Conservation (phyloP, 768 basidiomycete genomes). For the Rhodotorula diobovata region DNA sequence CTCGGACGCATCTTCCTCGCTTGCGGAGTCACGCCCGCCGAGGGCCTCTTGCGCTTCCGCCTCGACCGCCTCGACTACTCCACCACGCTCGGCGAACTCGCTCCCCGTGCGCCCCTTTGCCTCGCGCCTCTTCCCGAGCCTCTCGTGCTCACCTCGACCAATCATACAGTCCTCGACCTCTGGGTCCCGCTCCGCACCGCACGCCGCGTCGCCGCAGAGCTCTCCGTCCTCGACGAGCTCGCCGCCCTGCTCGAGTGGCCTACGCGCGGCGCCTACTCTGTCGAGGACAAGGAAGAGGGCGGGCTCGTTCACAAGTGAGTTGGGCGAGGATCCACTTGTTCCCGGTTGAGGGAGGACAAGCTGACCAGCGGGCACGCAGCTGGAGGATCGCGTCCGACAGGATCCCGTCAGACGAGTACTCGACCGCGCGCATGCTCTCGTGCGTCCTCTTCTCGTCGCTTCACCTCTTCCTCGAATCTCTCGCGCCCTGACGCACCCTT, state of each 20-base stretch:
- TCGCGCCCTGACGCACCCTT: not conserved
- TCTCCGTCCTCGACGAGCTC: constrained; percentile 22
- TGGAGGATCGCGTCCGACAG: constrained; percentile 24
- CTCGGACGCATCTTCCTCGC: constrained; percentile 24
- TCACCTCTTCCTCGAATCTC: not conserved
- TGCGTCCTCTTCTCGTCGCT: not conserved
- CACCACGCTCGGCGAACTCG: constrained; percentile 20
- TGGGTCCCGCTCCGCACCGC: constrained; percentile 25
- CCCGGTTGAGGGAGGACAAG: not conserved
- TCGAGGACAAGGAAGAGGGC: constrained; percentile 36
- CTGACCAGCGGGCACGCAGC: not conserved
- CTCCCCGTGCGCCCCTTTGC: constrained; percentile 5
- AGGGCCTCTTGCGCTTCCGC: constrained; percentile 19
- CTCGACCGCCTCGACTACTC: constrained; percentile 11
- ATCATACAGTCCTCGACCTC: constrained; percentile 21
- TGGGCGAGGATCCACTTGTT: too few species aligned
- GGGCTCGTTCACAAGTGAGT: constrained; percentile 29
- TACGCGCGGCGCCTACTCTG: constrained; percentile 24
- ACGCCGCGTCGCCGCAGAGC: constrained; percentile 1
- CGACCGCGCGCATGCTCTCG: constrained; percentile 31
- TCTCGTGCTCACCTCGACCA: not conserved
- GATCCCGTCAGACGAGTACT: constrained; percentile 18
- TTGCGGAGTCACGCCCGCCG: constrained; percentile 12
- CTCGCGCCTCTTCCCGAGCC: not conserved
- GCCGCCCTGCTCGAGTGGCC: constrained; percentile 24